Percentiles rank a stretch among this genome's conserved stretches.
phyloP scores from a whole-genome alignment of 2,329 filamentous ascomycete genomes.

The Fusarium phyllophilum region DNA sequence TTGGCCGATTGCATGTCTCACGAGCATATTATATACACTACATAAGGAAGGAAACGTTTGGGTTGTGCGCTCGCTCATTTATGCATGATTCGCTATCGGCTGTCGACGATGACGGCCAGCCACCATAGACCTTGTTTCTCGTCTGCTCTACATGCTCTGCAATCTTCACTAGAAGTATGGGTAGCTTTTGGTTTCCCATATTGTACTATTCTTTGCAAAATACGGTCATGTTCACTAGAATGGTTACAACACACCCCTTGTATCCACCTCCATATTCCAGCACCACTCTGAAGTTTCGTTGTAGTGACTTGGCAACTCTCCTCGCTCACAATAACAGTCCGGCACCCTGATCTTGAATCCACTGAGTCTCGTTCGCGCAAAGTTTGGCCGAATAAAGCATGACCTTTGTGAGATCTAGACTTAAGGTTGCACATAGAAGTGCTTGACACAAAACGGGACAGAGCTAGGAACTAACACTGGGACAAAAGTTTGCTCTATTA shows the following conservation, averaged over 20 bases:
- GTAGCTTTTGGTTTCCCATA: too few species aligned
- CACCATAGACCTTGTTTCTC: neutral
- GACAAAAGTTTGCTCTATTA: neutral
- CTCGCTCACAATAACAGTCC: neutral
- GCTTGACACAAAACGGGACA: neutral
- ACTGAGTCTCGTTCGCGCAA: fast-evolving
- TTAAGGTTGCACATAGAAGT: fast-evolving
- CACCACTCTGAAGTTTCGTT: neutral
- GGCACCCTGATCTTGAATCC: fast-evolving
- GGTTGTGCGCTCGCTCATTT: fast-evolving
- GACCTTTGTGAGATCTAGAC: fast-evolving
- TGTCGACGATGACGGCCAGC: neutral
- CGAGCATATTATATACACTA: neutral
- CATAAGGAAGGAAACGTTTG: neutral
- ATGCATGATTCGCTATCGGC: neutral
- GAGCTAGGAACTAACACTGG: neutral
- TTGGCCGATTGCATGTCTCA: fast-evolving
- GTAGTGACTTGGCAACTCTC: neutral
- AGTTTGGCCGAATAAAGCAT: fast-evolving
- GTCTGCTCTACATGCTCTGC: neutral
- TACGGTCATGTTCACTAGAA: neutral
- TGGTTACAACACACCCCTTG: neutral
- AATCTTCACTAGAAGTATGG: too few species aligned
- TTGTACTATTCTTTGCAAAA: too few species aligned
- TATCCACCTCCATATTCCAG: neutral